Evolutionary conservation across 2,329 filamentous ascomycete species (phyloP), one percentile per base, ranked within the genome.

Genomic region (Sordariomycetes sp.): DNA sequence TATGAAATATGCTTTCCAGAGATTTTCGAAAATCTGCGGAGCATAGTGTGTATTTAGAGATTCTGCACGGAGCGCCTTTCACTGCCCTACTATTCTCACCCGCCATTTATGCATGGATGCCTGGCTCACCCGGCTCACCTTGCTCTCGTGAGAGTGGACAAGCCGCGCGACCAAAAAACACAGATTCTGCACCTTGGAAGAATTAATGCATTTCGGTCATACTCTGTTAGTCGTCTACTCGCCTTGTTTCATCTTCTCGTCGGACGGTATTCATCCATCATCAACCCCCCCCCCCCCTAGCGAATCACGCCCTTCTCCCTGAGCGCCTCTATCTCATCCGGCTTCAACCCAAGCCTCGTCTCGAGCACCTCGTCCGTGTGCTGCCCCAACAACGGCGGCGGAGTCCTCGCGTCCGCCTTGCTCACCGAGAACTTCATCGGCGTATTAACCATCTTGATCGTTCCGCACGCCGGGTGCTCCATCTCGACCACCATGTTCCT

Each of bases 361-460:
- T 69, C 67, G 59, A 96, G 69, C 5, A 96, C 78, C 68, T 94
- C 87, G 62, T 89, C 77, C 0, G 90, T 96, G 69, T 96, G 90
- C 71, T 96, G 83, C 0, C 91, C 94, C 36, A 99, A 72, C 8
- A 86, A 87, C 1, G 94, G 94, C 20, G 94, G 94, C 28, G 88
- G 81, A 3, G 77, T 86, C 36, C 92, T 78, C 45, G 95, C 83
- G 3, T 82, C 80, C 0, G 91, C 90, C 62, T 80, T 84, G 28
- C 86, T 87, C 62, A 91, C 84, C 5, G 90, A 96, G 69, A 90
- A 95, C 69, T 99, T 99, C 59, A 99, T 85, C 0, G 94, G 94
- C 0, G 90, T 95, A 65, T 95, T 96, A 57, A 99, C 86, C 66
- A 99, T 74, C 71, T 90, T 91, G 61, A 99, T 86, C 0, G 85